Base-by-base conservation (phyloP, 208 protist species). In the Leptomonas pyrrhocoris region DNA sequence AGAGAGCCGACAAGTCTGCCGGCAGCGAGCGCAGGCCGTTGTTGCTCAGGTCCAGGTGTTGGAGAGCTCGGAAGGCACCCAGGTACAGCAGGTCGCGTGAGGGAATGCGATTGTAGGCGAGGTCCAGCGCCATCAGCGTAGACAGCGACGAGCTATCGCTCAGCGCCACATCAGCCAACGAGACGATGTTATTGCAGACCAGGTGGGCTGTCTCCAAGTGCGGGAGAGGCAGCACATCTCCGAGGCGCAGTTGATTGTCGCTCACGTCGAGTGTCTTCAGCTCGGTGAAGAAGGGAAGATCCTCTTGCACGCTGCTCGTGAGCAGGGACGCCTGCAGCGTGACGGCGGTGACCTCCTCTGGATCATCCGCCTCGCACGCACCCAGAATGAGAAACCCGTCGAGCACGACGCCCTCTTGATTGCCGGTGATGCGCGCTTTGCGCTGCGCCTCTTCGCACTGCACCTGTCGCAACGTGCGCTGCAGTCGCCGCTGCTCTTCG, bases 21-120 rank as follows among this genome's bases (percentile, higher is more conserved):
- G 92, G 92, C 25, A 96, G 67, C 0, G 54, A 60, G 38, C 80
- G 75, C 48, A 96, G 65, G 18, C 86, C 75, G 77, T 96, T 96
- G 54, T 86, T 79, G 74, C 89, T 95, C 34, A 96, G 68, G 67
- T 96, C 89, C 0, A 96, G 80, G 53, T 91, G 83, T 56, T 91
- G 79, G 25, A 96, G 77, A 57, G 68, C 82, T 1, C 80, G 74
- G 31, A 94, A 92, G 50, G 83, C 87, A 8, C 73, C 66, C n/a
- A 96, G 58, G 42, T 88, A 61, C 13, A 76, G 60, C 9, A 96
- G 46, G 19, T 96, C 79, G 12, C 23, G 13, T 25, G 86, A 38
- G 11, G 86, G 86, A 50, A 96, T 83, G 23, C 30, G 50, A 67
- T 96, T 96, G 80, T 93, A 96, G 19, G 92, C 93, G 36, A 96